phyloP scores from a whole-genome alignment of 2,329 filamentous ascomycete genomes.

The Diaporthe sp. region DNA sequence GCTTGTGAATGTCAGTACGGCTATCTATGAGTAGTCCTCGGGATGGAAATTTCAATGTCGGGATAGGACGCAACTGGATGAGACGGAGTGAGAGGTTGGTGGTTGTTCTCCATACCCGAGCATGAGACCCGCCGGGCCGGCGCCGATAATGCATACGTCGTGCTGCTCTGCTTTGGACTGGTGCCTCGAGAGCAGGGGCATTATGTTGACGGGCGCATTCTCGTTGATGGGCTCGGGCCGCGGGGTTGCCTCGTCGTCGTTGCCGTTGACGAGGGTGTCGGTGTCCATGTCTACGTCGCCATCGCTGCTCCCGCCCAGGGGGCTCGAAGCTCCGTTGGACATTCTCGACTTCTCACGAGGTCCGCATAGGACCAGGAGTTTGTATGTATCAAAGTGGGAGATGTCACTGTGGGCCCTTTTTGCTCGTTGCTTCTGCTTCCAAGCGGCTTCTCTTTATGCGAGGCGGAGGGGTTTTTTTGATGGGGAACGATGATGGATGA shows the following conservation, averaged over 20 bases:
- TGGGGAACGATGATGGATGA: neutral
- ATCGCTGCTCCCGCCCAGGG: conserved; percentile 34
- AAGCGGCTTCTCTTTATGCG: neutral
- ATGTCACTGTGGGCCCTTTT: neutral
- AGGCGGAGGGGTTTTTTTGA: neutral
- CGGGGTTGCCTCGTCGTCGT: conserved; percentile 32
- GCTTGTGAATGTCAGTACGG: conserved; percentile 22
- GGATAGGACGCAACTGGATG: neutral
- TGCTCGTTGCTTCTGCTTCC: neutral
- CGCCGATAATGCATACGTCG: conserved; percentile 63
- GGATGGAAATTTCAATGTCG: neutral
- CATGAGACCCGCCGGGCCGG: conserved; percentile 69
- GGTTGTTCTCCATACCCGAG: conserved; percentile 53
- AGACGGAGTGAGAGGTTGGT: neutral
- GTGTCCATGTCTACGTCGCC: conserved; percentile 38
- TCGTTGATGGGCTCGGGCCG: conserved; percentile 37
- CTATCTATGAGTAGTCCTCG: neutral
- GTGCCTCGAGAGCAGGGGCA: conserved; percentile 57
- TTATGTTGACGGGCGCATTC: conserved; percentile 35
- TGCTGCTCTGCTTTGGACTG: conserved; percentile 56
- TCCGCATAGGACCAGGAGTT: conserved; percentile 11
- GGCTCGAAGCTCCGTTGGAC: conserved; percentile 32
- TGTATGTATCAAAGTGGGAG: neutral
- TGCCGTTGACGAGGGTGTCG: conserved; percentile 30
- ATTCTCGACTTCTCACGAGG: neutral